Conservation (phyloP, 2,329 filamentous ascomycete species). For the Leptographium procerum region DNA sequence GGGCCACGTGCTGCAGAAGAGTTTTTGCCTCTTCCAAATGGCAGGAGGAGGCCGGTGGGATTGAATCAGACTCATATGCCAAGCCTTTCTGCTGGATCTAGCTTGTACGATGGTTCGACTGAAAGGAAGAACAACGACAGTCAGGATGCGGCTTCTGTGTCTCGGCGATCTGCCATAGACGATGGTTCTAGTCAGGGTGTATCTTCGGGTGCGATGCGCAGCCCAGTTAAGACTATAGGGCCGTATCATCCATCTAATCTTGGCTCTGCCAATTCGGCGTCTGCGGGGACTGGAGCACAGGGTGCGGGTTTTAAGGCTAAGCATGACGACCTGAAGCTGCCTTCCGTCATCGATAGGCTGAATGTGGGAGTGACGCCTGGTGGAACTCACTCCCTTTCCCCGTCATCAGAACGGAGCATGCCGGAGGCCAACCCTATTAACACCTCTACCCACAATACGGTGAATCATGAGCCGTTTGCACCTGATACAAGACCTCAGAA, state of each 20-base stretch:
- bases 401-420: constrained; percentile 22
- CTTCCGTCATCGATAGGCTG: constrained; percentile 45
- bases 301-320: not conserved
- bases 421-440: constrained; percentile 46
- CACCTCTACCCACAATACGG: constrained; percentile 46
- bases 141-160: constrained; percentile 17
- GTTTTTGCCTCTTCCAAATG: constrained; percentile 27
- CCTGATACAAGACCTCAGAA: constrained; percentile 33
- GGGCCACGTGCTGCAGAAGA: constrained; percentile 31
- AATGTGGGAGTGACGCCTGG: constrained; percentile 31
- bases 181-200: constrained; percentile 34
- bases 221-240: constrained; percentile 25
- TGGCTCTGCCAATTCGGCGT: not conserved
- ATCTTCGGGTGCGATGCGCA: constrained; percentile 31
- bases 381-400: not conserved
- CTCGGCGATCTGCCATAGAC: constrained; percentile 26
- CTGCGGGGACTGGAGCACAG: not conserved
- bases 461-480: constrained; percentile 45
- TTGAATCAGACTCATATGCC: constrained; percentile 20
- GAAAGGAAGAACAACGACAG: constrained; percentile 16
- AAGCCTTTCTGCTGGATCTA: constrained; percentile 23
- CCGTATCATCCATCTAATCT: constrained; percentile 12
- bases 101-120: constrained; percentile 24
- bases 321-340: constrained; percentile 28
- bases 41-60: constrained; percentile 26